A percentile compares a stretch with the other conserved stretches of the same genome.
phyloP scores from a whole-genome alignment of 306 rosid genomes.

The Alnus rubra region DNA sequence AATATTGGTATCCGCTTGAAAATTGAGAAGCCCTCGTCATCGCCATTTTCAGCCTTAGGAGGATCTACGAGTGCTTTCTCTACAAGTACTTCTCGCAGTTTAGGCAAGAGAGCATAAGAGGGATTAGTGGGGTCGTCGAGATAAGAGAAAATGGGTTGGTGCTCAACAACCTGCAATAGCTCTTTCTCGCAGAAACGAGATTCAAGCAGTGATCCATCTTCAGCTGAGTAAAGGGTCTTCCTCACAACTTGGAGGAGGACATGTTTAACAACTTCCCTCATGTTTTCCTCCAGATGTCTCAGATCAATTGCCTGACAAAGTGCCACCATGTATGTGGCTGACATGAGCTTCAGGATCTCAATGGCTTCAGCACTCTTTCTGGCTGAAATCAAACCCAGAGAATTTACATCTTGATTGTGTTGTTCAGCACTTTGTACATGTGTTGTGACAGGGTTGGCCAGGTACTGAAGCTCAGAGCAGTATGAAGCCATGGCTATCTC shows the following conservation, averaged over 20 bases:
- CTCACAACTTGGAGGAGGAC: slow-evolving; percentile 25
- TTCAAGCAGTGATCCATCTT: slow-evolving; percentile 31
- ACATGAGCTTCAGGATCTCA: slow-evolving; percentile 42
- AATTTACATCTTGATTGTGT: too few relatives aligned
- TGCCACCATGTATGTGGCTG: slow-evolving; percentile 36
- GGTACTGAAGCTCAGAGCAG: too few relatives aligned
- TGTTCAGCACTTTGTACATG: too few relatives aligned
- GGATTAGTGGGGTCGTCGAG: slow-evolving; percentile 39
- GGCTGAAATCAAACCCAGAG: too few relatives aligned
- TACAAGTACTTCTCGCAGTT: slow-evolving; percentile 29
- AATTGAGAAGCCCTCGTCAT: slow-evolving; percentile 11
- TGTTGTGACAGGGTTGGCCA: too few relatives aligned
- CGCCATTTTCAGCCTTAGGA: not conserved
- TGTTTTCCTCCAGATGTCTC: slow-evolving; percentile 36
- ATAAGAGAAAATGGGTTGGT: slow-evolving; percentile 33
- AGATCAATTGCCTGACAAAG: slow-evolving; percentile 42
- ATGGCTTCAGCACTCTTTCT: slow-evolving; percentile 23
- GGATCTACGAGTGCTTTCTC: slow-evolving; percentile 29
- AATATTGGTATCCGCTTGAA: slow-evolving; percentile 36
- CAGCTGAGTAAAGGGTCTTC: slow-evolving; percentile 28
- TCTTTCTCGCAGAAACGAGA: slow-evolving; percentile 41
- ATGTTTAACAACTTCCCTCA: slow-evolving; percentile 31
- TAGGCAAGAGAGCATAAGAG: slow-evolving; percentile 26
- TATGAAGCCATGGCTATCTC: too few relatives aligned
- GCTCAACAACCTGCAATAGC: slow-evolving; percentile 32